phyloP scores from a whole-genome alignment of 2,329 filamentous ascomycete genomes.

The Lojkania enalia region DNA sequence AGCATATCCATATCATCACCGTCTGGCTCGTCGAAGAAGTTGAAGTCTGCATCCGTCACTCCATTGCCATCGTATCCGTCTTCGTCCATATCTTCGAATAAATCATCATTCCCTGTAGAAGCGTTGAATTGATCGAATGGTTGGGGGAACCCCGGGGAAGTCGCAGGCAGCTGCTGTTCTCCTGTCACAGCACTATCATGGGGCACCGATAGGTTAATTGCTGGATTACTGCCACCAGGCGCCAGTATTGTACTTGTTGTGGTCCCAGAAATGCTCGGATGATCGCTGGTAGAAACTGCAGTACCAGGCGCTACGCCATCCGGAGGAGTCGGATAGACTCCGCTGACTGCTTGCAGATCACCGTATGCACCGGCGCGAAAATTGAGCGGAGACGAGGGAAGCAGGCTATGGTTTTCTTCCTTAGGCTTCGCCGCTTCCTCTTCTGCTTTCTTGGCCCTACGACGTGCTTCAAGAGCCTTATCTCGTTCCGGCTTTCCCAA shows the following conservation, averaged over 20 bases:
- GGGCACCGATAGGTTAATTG: constrained; percentile 38
- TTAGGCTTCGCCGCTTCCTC: constrained; percentile 49
- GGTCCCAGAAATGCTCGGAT: constrained; percentile 30
- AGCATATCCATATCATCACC: constrained; percentile 44
- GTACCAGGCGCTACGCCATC: constrained; percentile 42
- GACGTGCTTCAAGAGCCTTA: constrained; percentile 40
- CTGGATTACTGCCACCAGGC: constrained; percentile 34
- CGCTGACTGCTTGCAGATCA: constrained; percentile 41
- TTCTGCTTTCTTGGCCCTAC: constrained; percentile 50
- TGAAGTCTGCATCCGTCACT: constrained; percentile 84
- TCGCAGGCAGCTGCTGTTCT: constrained; percentile 21
- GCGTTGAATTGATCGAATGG: constrained; percentile 28
- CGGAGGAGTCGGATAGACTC: constrained; percentile 48
- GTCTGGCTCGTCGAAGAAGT: constrained; percentile 73
- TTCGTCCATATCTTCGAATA: constrained; percentile 70
- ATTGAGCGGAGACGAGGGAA: constrained; percentile 45
- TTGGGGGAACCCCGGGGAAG: constrained; percentile 28
- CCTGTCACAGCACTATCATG: constrained; percentile 24
- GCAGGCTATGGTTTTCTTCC: constrained; percentile 31
- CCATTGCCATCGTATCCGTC: constrained; percentile 72
- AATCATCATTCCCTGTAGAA: constrained; percentile 52
- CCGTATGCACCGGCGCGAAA: constrained; percentile 38
- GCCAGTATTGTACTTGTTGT: constrained; percentile 32
- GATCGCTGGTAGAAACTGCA: constrained; percentile 31
- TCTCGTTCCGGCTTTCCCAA: constrained; percentile 40